Evolutionary conservation across 208 protist species (phyloP), one percentile per base, ranked within the genome.

Genomic region (Angomonas deanei): DNA sequence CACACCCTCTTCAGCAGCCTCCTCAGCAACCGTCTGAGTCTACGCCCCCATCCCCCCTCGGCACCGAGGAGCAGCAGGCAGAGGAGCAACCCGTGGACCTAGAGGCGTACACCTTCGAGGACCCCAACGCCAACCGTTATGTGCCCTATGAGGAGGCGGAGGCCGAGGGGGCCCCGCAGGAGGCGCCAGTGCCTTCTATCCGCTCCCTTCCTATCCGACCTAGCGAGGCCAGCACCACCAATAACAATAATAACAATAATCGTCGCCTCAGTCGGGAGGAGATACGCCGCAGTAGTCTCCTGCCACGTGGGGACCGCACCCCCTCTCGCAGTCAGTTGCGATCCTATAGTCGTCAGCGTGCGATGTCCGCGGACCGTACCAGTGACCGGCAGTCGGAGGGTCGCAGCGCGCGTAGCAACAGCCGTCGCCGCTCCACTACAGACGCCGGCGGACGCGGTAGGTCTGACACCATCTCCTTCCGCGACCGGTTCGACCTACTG

Each of bases 311-410:
- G 0, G 32, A 58, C 8, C 69, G 70, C 52, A 81, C 80, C 1
- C 73, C 69, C 27, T 65, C 72, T 3, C 68, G 74, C 17, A 82
- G 68, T 46, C 74, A 84, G 64, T 62, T 87, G 72, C 80, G 80
- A 53, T 75, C 61, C 54, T 67, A 36, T 48, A 76, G 70, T 60
- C 53, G 67, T 10, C 71, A 75, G 47, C 64, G 69, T 1, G 63
- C 63, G 10, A 17, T 1, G 31, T 30, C 57, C 21, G 31, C 34
- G 3, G 46, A 46, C 11, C 34, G 4, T 34, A 26, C 28, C 55
- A 24, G 24, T 21, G 47, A 6, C 24, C 10, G 6, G 19, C 11
- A 13, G 19, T 4, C 15, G 17, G 10, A 8, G 55, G 36, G 11
- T 42, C 55, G 13, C 31, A 19, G 17, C 17, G 24, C 55, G 26